Percentiles rank a stretch among this genome's conserved stretches.
phyloP scores from a whole-genome alignment of 176 grass and related monocot species.

The Zoysia pacifica region DNA sequence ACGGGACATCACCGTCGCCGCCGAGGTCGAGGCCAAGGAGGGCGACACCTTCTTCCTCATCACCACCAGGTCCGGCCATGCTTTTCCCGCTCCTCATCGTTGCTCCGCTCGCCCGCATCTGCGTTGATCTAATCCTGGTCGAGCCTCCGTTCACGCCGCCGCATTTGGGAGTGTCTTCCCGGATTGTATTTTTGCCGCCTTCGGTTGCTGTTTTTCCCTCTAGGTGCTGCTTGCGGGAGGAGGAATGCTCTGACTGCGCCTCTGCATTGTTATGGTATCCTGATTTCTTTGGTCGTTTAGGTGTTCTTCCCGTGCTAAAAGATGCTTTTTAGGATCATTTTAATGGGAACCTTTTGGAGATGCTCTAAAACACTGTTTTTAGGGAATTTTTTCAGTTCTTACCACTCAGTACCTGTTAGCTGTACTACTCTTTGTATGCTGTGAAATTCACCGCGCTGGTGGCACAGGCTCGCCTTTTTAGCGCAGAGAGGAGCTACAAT shows the following conservation, averaged over 20 bases:
- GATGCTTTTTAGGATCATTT: too few relatives aligned
- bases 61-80: constrained; percentile 61
- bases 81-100: not conserved
- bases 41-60: constrained; percentile 95
- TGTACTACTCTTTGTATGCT: not conserved
- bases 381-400: too few relatives aligned
- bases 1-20: constrained; percentile 77
- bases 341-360: too few relatives aligned
- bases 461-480: not conserved
- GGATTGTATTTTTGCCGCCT: too few relatives aligned
- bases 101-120: not conserved
- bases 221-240: not conserved
- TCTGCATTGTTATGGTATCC: not conserved
- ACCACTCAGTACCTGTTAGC: too few relatives aligned
- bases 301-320: not conserved
- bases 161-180: not conserved
- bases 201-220: too few relatives aligned
- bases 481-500: too few relatives aligned
- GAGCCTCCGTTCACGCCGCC: not conserved
- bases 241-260: not conserved
- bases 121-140: constrained; percentile 31
- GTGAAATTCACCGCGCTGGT: not conserved
- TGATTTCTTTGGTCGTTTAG: not conserved
- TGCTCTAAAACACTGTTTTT: too few relatives aligned
- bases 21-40: constrained; percentile 84